These are phyloP conservation scores for Nemania bipapillata DNA, from an alignment of 2,329 filamentous ascomycete genomes.

Conservation along the genomic window DNA sequence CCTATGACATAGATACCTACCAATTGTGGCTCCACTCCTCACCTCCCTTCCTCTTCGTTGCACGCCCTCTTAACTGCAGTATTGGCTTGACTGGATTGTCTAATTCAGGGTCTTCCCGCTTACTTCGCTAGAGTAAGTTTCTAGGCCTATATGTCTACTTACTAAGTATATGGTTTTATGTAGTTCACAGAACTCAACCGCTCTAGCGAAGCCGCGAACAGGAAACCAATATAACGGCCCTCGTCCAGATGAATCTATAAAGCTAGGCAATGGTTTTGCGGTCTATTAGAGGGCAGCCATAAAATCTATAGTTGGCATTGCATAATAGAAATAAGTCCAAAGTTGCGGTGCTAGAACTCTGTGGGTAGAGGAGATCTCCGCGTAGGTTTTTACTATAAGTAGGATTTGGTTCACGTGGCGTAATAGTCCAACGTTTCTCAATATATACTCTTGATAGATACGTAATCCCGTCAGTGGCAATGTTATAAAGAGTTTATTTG, in stretches of 20 bases:
- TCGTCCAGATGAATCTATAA: not conserved
- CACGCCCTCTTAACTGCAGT: conserved; percentile 24
- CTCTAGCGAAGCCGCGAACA: not conserved
- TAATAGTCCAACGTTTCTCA: conserved; percentile 10
- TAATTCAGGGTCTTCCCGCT: conserved; percentile 39
- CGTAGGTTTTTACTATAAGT: conserved; percentile 29
- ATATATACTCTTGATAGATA: not conserved
- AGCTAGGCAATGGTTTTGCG: not conserved
- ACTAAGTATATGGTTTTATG: not conserved
- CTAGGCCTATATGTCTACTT: conserved; percentile 26
- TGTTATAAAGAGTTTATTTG: conserved; percentile 6
- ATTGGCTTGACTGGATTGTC: conserved; percentile 16
- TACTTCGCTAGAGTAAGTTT: conserved; percentile 31
- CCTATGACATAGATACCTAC: not conserved
- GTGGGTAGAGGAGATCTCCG: conserved; percentile 17
- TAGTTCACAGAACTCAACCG: not conserved
- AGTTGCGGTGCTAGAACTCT: conserved; percentile 31
- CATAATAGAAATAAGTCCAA: not conserved
- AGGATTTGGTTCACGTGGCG: conserved; percentile 19
- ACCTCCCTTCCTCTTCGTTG: conserved; percentile 6
- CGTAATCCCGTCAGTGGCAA: conserved; percentile 23
- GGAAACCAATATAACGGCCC: not conserved
- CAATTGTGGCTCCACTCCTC: conserved; percentile 14
- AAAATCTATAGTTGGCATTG: not conserved
- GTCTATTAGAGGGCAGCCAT: not conserved